A percentile compares a stretch with the other conserved stretches of the same genome.
phyloP scores from a whole-genome alignment of 192 early-diverging fungal species.

The Coemansia sp. region DNA sequence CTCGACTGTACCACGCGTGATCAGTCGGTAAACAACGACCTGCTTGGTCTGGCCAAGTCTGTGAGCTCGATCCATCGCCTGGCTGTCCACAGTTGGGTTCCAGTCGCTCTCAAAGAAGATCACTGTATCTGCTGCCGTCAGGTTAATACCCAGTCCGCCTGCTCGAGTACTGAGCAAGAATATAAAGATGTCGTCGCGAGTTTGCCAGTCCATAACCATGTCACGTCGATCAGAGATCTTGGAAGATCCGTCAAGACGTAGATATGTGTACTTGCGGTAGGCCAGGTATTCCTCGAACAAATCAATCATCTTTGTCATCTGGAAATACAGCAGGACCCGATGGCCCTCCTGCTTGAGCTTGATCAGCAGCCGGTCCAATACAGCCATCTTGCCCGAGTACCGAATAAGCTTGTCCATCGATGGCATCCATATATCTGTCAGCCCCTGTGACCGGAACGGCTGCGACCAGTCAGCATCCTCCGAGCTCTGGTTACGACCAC shows the following conservation, averaged over 20 bases:
- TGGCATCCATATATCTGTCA: constrained; percentile 69
- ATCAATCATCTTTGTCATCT: constrained; percentile 89
- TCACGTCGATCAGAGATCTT: constrained; percentile 84
- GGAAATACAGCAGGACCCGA: constrained; percentile 82
- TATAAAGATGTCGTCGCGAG: constrained; percentile 78
- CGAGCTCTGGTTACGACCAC: constrained; percentile 12
- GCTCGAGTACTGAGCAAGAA: constrained; percentile 83
- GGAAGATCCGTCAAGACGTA: constrained; percentile 86
- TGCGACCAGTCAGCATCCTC: constrained; percentile 36
- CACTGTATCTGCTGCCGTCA: constrained; percentile 86
- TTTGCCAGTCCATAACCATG: constrained; percentile 94
- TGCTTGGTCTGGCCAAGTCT: constrained; percentile 82
- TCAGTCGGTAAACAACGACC: constrained; percentile 80
- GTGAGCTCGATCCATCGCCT: constrained; percentile 89
- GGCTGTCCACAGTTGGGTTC: constrained; percentile 90
- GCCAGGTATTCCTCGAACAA: constrained; percentile 85
- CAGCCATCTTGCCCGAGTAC: constrained; percentile 77
- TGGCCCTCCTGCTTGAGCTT: constrained; percentile 76
- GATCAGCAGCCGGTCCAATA: constrained; percentile 68
- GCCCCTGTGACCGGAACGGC: constrained; percentile 55
- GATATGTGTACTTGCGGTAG: constrained; percentile 82
- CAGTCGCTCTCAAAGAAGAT: constrained; percentile 88
- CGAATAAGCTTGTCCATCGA: constrained; percentile 74
- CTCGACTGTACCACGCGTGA: constrained; percentile 81
- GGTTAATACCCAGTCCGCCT: constrained; percentile 86